A percentile compares a stretch with the other conserved stretches of the same genome.
Conservation (phyloP, 2,329 filamentous ascomycete genomes). For the Phialophora chinensis region DNA sequence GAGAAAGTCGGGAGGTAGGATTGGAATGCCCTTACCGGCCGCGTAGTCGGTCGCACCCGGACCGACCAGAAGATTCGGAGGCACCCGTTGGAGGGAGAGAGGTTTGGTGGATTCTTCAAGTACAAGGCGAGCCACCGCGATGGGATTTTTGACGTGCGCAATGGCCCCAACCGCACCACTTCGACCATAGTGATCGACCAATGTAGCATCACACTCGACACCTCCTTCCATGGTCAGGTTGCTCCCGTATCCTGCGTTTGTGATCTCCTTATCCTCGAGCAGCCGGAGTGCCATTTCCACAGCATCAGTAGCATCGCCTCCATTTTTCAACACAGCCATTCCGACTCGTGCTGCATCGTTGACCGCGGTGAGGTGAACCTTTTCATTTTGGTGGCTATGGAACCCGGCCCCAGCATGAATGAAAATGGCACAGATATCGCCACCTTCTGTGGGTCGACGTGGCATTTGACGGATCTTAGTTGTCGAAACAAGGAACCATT, state of each 20-base stretch:
- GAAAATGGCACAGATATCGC: constrained; percentile 77
- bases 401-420: constrained; percentile 95
- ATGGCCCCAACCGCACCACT: constrained; percentile 94
- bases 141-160: constrained; percentile 88
- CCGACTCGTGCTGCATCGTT: constrained; percentile 82
- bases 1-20: constrained; percentile 75
- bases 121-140: constrained; percentile 81
- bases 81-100: constrained; percentile 84
- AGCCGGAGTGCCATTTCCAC: constrained; percentile 86
- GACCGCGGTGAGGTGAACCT: constrained; percentile 82
- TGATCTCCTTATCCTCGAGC: constrained; percentile 93
- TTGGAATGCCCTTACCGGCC: constrained; percentile 73
- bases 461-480: constrained; percentile 41
- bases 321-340: constrained; percentile 79
- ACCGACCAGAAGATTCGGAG: constrained; percentile 88
- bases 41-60: constrained; percentile 88
- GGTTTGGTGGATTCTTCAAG: constrained; percentile 77
- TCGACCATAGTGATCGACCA: constrained; percentile 87
- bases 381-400: constrained; percentile 86
- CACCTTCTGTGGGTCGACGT: constrained; percentile 44
- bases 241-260: constrained; percentile 94
- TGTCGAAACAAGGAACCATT: constrained; percentile 20
- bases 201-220: constrained; percentile 92
- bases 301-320: constrained; percentile 82
- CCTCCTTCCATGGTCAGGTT: constrained; percentile 88